These are phyloP conservation scores for Pisolithus tinctorius DNA, from an alignment of 768 basidiomycete genomes.

Conservation along the genomic window DNA sequence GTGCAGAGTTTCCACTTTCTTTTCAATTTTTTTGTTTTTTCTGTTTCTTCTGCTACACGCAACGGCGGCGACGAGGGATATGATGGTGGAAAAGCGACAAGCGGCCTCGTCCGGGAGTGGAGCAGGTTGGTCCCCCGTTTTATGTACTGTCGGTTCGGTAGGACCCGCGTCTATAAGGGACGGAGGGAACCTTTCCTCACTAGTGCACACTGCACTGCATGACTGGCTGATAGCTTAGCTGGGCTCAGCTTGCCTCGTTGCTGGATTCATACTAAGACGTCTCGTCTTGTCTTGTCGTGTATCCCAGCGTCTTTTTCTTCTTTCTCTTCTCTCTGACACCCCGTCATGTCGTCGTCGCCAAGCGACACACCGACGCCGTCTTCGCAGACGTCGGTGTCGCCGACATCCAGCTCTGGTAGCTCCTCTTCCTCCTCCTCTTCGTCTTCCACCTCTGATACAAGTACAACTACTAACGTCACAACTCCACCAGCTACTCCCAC, in stretches of 20 bases:
- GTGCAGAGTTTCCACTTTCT: too few species aligned
- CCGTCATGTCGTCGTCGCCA: not conserved
- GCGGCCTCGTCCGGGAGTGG: not conserved
- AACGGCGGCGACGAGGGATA: too few species aligned
- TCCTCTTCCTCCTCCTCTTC: conserved; percentile 11
- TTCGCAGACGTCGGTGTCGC: not conserved
- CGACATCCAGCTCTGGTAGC: conserved; percentile 13
- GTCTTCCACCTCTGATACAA: not conserved
- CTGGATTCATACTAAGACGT: not conserved
- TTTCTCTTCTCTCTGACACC: not conserved
- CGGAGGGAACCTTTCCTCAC: too few species aligned
- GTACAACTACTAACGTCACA: conserved; percentile 5
- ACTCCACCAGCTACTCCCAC: not conserved
- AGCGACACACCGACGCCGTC: too few species aligned
- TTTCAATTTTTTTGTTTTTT: too few species aligned
- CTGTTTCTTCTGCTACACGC: too few species aligned
- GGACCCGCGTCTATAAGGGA: not conserved
- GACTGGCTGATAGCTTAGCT: too few species aligned
- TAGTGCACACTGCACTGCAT: too few species aligned
- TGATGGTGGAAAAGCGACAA: not conserved
- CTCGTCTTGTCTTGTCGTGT: not conserved
- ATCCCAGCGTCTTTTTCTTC: not conserved
- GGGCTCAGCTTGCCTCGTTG: too few species aligned
- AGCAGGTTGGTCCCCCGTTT: not conserved
- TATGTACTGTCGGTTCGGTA: not conserved